Evolutionary conservation across 805 yeast genomes (phyloP).

Genomic region (Candida nemodendra): DNA sequence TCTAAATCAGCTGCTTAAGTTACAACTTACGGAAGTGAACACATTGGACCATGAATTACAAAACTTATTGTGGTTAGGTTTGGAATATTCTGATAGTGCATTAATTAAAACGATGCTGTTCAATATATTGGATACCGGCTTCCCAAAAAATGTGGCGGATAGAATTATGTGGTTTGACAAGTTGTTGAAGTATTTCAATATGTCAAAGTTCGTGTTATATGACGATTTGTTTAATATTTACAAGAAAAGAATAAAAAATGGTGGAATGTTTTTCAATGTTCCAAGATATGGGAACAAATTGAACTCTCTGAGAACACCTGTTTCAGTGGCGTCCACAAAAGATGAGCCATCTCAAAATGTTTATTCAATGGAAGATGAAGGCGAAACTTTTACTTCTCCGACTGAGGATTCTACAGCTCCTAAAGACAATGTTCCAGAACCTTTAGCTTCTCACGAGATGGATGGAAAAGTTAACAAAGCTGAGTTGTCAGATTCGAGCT

Average conservation of each 20-base stretch:
- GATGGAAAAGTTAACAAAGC: constrained; percentile 1
- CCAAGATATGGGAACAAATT: constrained; percentile 6
- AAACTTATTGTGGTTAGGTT: constrained; percentile 31
- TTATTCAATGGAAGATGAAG: constrained; percentile 22
- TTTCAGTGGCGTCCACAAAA: constrained; percentile 5
- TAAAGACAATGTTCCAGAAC: constrained; percentile 1
- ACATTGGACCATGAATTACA: constrained; percentile 20
- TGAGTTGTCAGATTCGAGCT: constrained; percentile 6
- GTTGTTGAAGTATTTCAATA: constrained; percentile 26
- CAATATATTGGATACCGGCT: constrained; percentile 22
- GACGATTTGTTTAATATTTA: constrained; percentile 23
- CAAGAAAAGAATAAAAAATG: constrained; percentile 30
- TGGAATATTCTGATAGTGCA: constrained; percentile 28
- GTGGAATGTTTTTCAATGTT: constrained; percentile 29
- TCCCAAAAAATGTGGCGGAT: constrained; percentile 13
- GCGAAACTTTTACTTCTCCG: constrained; percentile 18
- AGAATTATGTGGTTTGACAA: constrained; percentile 30
- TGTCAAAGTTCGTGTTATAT: constrained; percentile 24
- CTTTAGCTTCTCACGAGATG: constrained; percentile 1
- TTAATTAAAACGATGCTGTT: constrained; percentile 21
- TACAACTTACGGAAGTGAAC: constrained; percentile 14
- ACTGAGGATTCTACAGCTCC: constrained; percentile 14
- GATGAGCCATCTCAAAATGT: constrained; percentile 13
- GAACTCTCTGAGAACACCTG: constrained; percentile 5
- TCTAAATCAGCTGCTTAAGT: constrained; percentile 28